A percentile compares a stretch with the other conserved stretches of the same genome.
These are phyloP conservation scores for Malania oleifera DNA, from an alignment of 164 flowering plant genomes.

Conservation along the genomic window DNA sequence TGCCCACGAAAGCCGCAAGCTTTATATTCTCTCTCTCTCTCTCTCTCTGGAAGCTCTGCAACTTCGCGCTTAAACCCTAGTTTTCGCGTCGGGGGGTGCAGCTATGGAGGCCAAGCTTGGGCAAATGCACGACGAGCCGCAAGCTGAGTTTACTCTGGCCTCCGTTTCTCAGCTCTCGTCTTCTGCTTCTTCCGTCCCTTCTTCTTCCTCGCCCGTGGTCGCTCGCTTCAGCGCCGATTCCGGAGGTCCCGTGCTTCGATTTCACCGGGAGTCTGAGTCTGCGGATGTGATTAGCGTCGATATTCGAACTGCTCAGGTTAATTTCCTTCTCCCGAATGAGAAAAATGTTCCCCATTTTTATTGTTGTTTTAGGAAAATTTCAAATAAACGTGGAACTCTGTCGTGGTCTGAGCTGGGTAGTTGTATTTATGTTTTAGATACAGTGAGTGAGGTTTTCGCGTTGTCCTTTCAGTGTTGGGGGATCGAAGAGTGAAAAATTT, in stretches of 20 bases:
- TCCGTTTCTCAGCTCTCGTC: conserved; percentile 48
- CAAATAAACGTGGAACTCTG: too few species aligned
- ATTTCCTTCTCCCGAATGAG: not conserved
- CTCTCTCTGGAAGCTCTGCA: conserved; percentile 10
- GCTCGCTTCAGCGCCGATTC: conserved; percentile 45
- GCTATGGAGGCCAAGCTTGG: conserved; percentile 37
- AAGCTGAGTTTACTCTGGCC: conserved; percentile 36
- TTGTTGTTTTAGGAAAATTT: too few species aligned
- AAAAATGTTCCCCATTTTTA: too few species aligned
- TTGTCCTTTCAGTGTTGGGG: too few species aligned
- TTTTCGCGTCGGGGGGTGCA: not conserved
- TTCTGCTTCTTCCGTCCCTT: conserved; percentile 21
- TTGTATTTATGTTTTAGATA: too few species aligned
- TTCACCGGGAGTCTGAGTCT: conserved; percentile 31
- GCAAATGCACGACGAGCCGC: conserved; percentile 27
- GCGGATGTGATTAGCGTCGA: conserved; percentile 29
- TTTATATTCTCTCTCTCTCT: not conserved
- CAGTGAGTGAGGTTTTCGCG: too few species aligned
- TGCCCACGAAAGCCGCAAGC: not conserved
- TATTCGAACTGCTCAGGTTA: conserved; percentile 49
- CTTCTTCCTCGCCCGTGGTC: conserved; percentile 24
- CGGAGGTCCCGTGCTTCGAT: conserved; percentile 42
- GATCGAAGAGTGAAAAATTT: too few species aligned
- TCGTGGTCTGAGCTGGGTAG: too few species aligned
- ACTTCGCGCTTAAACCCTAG: not conserved